Base-by-base conservation (phyloP, 345 rosid genomes). In the Eucalyptus erythrocorys region DNA sequence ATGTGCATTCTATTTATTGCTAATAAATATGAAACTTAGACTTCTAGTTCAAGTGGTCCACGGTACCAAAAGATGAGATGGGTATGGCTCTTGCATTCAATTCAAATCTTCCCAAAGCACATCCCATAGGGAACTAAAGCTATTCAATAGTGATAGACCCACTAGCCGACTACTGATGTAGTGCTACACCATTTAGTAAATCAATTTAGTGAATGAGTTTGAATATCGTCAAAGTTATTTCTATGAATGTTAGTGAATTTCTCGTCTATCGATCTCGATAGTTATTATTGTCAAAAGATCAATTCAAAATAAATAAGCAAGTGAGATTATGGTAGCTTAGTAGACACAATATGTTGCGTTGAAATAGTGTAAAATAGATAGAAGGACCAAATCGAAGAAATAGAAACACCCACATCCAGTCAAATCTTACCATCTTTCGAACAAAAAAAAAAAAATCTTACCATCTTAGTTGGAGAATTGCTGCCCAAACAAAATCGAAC, bases 311-410 rank as follows among this genome's bases (percentile, higher is more conserved):
- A n/a, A 2, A n/a, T 13, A 64, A 64, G 21, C 40, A 64, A n/a
- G 76, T n/a, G 40, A n/a, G 76, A 64, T 64, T n/a, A n/a, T n/a
- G 4, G 10, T 15, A n/a, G 19, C 21, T n/a, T 7, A 0, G 21
- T 16, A 14, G 22, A 14, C 40, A 14, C 40, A 4, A 19, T 19
- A 71, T 6, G 4, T 22, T 19, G 11, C 80, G 0, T 32, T 9
- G 80, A 9, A 17, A 34, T 68, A 32, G 24, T 4, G 24, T 16
- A 68, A 8, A 32, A 68, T 17, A 34, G 80, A 68, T 19, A 32
- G 3, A 16, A 68, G 34, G 10, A 27, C 32, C 34, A 12, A 30
- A 30, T 4, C 0, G 8, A 30, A 61, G 7, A 13, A 1, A 0
- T 61, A 61, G 68, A 27, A 61, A 61, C 34, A 34, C 13, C 0